A percentile compares a stretch with the other conserved stretches of the same genome.
Conservation (phyloP, 2,329 filamentous ascomycete species). For the Venturia effusa region DNA sequence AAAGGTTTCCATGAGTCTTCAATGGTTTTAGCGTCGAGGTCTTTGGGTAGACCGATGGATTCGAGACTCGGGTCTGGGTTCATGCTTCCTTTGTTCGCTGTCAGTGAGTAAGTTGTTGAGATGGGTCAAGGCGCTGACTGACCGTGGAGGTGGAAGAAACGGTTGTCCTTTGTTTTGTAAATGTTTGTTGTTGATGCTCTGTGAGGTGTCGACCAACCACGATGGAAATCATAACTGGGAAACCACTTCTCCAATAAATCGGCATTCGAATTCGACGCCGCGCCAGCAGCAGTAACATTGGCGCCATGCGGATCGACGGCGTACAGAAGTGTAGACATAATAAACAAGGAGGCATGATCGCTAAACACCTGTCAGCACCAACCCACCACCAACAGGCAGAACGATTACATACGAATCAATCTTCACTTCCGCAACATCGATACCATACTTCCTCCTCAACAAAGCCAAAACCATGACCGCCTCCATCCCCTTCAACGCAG, state of each 20-base stretch:
- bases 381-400: neutral
- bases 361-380: constrained; percentile 14
- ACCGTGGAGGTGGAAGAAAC: constrained; percentile 39
- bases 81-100: constrained; percentile 26
- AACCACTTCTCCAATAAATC: constrained; percentile 17
- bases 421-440: constrained; percentile 28
- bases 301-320: constrained; percentile 7
- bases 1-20: constrained; percentile 26
- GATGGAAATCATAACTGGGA: constrained; percentile 18
- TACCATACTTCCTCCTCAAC: constrained; percentile 35
- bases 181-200: constrained; percentile 33
- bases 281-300: neutral
- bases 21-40: constrained; percentile 18
- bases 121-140: neutral
- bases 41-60: constrained; percentile 22
- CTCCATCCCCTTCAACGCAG: constrained; percentile 39
- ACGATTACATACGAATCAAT: constrained; percentile 34
- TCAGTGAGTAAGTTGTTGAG: too few species aligned
- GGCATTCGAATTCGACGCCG: constrained; percentile 15
- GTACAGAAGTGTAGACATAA: constrained; percentile 17
- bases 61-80: constrained; percentile 33
- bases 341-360: constrained; percentile 28
- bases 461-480: constrained; percentile 36
- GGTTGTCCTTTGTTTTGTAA: constrained; percentile 34
- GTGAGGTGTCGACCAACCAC: constrained; percentile 16